A percentile compares a stretch with the other conserved stretches of the same genome.
phyloP scores from a whole-genome alignment of 2,329 filamentous ascomycete species.

The Cercospora nicotianae region DNA sequence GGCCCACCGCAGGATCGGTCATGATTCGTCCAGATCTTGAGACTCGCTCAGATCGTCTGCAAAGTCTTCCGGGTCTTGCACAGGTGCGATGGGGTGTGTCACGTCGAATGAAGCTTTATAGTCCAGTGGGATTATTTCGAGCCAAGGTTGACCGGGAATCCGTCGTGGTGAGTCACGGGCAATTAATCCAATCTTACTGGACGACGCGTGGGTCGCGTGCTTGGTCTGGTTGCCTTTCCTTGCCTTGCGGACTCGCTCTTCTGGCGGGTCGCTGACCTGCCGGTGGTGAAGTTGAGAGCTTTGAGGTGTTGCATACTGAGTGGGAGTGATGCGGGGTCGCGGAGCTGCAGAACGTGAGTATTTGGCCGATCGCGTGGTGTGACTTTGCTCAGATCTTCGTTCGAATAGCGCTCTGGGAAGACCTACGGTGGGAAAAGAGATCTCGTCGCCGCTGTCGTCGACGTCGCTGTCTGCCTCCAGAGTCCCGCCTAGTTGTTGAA shows the following conservation, averaged over 20 bases:
- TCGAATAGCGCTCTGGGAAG: constrained; percentile 17
- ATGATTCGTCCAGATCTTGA: neutral
- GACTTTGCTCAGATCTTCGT: constrained; percentile 18
- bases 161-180: constrained; percentile 20
- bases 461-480: constrained; percentile 26
- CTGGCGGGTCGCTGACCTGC: constrained; percentile 1
- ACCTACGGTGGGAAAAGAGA: constrained; percentile 26
- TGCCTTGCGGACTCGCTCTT: constrained; percentile 7
- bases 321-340: constrained; percentile 25
- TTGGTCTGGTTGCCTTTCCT: constrained; percentile 20
- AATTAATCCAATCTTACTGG: constrained; percentile 23
- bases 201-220: constrained; percentile 18
- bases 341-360: constrained; percentile 28
- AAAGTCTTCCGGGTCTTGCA: neutral
- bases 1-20: neutral
- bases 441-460: constrained; percentile 27
- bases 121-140: constrained; percentile 19
- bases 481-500: constrained; percentile 3
- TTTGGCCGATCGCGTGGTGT: constrained; percentile 12
- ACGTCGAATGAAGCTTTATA: constrained; percentile 1
- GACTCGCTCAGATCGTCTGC: constrained; percentile 6
- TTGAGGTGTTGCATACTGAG: constrained; percentile 39
- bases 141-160: constrained; percentile 22
- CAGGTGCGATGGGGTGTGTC: neutral
- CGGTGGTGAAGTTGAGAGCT: constrained; percentile 39